Evolutionary conservation across 192 early-diverging fungal species (phyloP).

Genomic region (Phycomyces blakesleeanus): DNA sequence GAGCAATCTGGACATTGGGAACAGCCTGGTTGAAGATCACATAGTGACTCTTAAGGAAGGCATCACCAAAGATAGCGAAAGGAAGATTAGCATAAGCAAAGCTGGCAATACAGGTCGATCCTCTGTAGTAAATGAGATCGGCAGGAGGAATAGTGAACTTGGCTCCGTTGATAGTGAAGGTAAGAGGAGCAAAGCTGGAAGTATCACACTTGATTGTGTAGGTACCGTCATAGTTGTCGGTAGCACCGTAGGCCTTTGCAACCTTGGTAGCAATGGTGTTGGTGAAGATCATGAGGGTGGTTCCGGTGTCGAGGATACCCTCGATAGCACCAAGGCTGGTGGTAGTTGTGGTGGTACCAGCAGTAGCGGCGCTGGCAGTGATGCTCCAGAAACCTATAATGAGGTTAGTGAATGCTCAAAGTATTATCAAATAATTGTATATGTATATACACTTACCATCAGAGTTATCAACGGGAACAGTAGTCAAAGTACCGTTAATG

Average conservation of each 20-base stretch:
- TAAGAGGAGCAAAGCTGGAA: slow-evolving; percentile 19
- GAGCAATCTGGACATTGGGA: slow-evolving; percentile 34
- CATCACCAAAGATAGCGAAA: slow-evolving; percentile 44
- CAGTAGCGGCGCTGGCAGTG: background rate
- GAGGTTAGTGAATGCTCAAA: background rate
- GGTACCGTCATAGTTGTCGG: slow-evolving; percentile 22
- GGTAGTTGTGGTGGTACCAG: slow-evolving; percentile 3
- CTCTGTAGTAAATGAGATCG: slow-evolving; percentile 33
- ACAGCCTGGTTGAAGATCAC: slow-evolving; percentile 35
- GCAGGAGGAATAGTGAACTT: slow-evolving; percentile 28
- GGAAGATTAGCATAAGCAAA: slow-evolving; percentile 32
- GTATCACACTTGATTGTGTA: slow-evolving; percentile 25
- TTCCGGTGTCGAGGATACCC: slow-evolving; percentile 61
- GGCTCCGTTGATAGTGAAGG: slow-evolving; percentile 36
- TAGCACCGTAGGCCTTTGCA: slow-evolving; percentile 17
- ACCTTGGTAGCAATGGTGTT: slow-evolving; percentile 12
- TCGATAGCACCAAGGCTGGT: slow-evolving; percentile 30
- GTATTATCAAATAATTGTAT: too few relatives aligned
- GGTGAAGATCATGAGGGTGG: slow-evolving; percentile 58
- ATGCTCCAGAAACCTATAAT: slow-evolving; percentile 18
- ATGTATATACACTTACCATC: slow-evolving; percentile 14
- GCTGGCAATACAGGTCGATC: slow-evolving; percentile 37
- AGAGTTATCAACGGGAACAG: slow-evolving; percentile 39
- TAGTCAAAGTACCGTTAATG: slow-evolving; percentile 37
- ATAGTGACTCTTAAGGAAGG: slow-evolving; percentile 48